phyloP scores from a whole-genome alignment of 192 early-diverging fungal genomes.

The Coemansia erecta region DNA sequence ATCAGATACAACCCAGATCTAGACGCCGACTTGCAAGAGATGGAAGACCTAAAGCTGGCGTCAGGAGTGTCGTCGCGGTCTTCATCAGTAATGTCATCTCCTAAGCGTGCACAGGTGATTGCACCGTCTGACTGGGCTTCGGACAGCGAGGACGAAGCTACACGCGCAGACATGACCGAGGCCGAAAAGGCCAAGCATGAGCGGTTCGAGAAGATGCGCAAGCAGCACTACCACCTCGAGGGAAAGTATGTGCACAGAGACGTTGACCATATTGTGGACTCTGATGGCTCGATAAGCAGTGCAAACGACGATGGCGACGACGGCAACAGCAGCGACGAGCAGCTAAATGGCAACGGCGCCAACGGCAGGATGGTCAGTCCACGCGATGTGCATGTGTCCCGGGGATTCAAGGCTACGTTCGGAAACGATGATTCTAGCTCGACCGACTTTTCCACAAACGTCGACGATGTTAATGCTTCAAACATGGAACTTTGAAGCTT shows the following conservation, averaged over 20 bases:
- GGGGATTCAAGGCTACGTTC: constrained; percentile 17
- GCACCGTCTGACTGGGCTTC: constrained; percentile 38
- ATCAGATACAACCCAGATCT: constrained; percentile 87
- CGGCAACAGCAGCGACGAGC: constrained; percentile 14
- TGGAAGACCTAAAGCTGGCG: constrained; percentile 45
- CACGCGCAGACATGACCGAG: constrained; percentile 31
- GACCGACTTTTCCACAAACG: constrained; percentile 1
- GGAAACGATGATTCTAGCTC: constrained; percentile 2
- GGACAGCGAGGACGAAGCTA: constrained; percentile 40
- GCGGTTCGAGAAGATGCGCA: constrained; percentile 73
- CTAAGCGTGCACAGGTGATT: constrained; percentile 51
- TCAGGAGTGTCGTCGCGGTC: constrained; percentile 33
- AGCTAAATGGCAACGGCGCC: background rate
- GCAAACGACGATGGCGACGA: constrained; percentile 36
- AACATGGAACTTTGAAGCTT: constrained; percentile 22
- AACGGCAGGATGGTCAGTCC: background rate
- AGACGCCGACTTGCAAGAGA: constrained; percentile 56
- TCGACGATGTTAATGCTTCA: constrained; percentile 25
- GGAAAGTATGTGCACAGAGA: constrained; percentile 50
- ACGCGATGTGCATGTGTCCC: no score
- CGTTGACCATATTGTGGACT: constrained; percentile 54
- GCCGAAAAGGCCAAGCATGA: constrained; percentile 59
- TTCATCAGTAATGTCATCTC: constrained; percentile 57
- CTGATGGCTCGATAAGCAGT: constrained; percentile 54
- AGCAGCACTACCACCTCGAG: constrained; percentile 78